Percentiles rank a stretch among this genome's conserved stretches.
Conservation (phyloP, 768 basidiomycete genomes). For the Kockovaella imperatae region DNA sequence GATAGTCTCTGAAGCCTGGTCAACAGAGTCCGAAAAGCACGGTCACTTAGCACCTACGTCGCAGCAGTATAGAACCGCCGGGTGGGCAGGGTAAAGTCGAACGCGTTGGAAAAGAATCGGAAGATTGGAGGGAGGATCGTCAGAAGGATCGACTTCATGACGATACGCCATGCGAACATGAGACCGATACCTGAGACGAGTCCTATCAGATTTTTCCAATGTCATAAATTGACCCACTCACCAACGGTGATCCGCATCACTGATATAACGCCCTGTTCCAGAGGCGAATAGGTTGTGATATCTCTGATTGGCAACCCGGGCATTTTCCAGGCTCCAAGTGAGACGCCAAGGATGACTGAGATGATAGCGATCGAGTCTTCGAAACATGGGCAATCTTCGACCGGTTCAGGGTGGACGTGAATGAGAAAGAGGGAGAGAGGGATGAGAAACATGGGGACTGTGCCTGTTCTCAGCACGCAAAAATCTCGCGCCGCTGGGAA, state of each 20-base stretch:
- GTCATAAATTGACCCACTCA: constrained; percentile 1
- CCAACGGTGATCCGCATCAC: constrained; percentile 20
- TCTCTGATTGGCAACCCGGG: background rate
- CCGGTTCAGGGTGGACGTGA: constrained; percentile 86
- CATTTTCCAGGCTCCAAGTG: constrained; percentile 47
- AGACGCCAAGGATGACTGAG: constrained; percentile 71
- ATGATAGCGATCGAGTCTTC: constrained; percentile 91
- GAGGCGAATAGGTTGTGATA: background rate
- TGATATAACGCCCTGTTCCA: background rate
- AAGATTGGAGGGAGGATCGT: constrained; percentile 73
- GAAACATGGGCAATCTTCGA: constrained; percentile 96
- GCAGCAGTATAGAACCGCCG: constrained; percentile 85
- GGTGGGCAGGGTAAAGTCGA: constrained; percentile 66
- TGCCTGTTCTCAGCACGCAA: no score
- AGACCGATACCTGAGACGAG: constrained; percentile 56
- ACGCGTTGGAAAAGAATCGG: constrained; percentile 53
- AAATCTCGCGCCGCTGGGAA: background rate
- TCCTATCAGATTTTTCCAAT: constrained; percentile 1
- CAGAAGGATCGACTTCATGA: constrained; percentile 71
- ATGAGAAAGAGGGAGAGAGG: constrained; percentile 60
- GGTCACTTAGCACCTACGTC: constrained; percentile 49
- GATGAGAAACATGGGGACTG: constrained; percentile 30
- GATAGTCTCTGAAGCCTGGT: constrained; percentile 52
- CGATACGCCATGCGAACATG: constrained; percentile 80
- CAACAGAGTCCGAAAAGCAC: background rate